A percentile compares a stretch with the other conserved stretches of the same genome.
These are phyloP conservation scores for Backusella tarrabulga DNA, from an alignment of 192 early-diverging fungal species.

Conservation along the genomic window DNA sequence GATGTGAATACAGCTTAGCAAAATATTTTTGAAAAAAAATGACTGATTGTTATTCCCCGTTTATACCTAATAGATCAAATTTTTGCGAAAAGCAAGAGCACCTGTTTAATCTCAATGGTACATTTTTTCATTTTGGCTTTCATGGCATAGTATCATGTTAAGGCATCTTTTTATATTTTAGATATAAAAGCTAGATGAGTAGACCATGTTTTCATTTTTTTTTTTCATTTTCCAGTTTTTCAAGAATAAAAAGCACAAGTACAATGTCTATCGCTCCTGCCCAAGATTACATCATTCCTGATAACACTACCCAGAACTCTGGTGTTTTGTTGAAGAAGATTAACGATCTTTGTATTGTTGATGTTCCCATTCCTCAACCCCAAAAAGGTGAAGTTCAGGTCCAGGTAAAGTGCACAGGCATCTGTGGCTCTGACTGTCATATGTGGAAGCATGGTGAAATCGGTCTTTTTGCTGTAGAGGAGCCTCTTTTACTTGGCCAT, in stretches of 20 bases:
- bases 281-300: slow-evolving; percentile 11
- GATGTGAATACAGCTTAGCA: no score
- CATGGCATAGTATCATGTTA: background rate
- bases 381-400: slow-evolving; percentile 27
- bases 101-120: background rate
- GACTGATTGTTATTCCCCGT: background rate
- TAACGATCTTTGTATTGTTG: slow-evolving; percentile 23
- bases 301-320: slow-evolving; percentile 14
- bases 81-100: background rate
- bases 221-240: background rate
- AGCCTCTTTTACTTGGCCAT: slow-evolving; percentile 36
- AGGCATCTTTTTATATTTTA: background rate
- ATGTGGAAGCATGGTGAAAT: slow-evolving; percentile 35
- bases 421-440: slow-evolving; percentile 41
- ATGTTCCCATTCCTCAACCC: slow-evolving; percentile 22
- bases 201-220: background rate
- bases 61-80: background rate
- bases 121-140: background rate
- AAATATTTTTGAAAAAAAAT: no score
- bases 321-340: slow-evolving; percentile 23
- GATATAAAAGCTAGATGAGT: background rate
- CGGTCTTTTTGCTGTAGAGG: slow-evolving; percentile 18
- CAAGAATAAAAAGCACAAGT: background rate
- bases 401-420: slow-evolving; percentile 35
- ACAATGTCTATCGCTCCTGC: background rate